Base-by-base conservation (phyloP, 1,284 basidiomycete genomes). In the Fomes fomentarius region DNA sequence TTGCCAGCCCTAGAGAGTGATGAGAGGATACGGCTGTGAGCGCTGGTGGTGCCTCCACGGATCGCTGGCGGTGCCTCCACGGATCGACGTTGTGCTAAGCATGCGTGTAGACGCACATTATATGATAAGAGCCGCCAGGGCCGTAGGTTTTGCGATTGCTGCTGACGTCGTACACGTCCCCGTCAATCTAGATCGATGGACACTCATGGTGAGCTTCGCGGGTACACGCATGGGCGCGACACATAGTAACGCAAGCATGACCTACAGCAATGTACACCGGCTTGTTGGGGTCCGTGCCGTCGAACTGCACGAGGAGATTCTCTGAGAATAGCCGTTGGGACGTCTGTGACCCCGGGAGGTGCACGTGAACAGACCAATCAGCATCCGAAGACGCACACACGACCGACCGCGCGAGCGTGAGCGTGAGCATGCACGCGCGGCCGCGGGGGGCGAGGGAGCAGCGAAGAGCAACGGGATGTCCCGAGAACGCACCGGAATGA, bases 131-230 rank as follows among this genome's bases (percentile, higher is more conserved):
- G 28, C 93, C 94, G 19, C 94, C 94, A 47, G 88, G 88, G 47
- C 94, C 93, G 71, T 98, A 98, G n/a, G 92, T 85, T 54, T 82
- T 77, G 44, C 86, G 80, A 63, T 85, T 85, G 39, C 76, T 74
- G 31, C 86, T 84, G 38, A 99, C 96, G 68, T 99, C 96, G 75
- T 88, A 98, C 2, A 99, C 94, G 50, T 92, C 87, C 17, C 94
- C 93, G 67, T 94, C 90, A 66, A 98, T 91, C 90, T 93, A 54
- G 50, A 57, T 58, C 45, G 24, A 35, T 44, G 49, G 31, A 51
- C 35, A 31, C 44, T 54, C 54, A 47, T 51, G 55, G 45, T 54
- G 38, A 63, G 57, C 49, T 57, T 62, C 60, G 57, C 53, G 56
- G 59, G 54, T 57, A 49, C 56, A 58, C 51, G 54, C 59, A 49